A percentile compares a stretch with the other conserved stretches of the same genome.
Conservation (phyloP, 164 flowering plant genomes). For the Cinnamomum micranthum region DNA sequence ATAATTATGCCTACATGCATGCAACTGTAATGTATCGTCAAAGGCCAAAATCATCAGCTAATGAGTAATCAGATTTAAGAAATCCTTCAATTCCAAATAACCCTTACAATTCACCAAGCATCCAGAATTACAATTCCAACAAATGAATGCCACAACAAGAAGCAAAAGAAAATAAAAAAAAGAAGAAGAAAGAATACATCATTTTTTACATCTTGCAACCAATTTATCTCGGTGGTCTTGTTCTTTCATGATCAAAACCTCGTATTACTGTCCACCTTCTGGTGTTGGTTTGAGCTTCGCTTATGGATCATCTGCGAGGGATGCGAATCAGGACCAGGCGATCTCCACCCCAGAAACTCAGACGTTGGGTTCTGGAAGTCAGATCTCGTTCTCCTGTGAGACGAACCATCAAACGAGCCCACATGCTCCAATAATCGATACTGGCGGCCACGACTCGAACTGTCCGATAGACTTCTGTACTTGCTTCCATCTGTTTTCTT, state of each 20-base stretch:
- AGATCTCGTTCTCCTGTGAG: slow-evolving; percentile 32
- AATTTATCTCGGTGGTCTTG: too few species aligned
- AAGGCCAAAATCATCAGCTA: too few species aligned
- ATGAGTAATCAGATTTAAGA: too few species aligned
- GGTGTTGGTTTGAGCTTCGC: not conserved
- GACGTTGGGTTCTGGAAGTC: not conserved
- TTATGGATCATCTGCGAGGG: not conserved
- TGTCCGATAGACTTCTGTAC: slow-evolving; percentile 24
- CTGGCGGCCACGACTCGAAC: slow-evolving; percentile 31
- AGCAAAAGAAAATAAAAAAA: too few species aligned
- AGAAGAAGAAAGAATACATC: not conserved
- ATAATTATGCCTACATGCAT: too few species aligned
- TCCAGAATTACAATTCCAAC: not conserved
- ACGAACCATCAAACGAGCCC: slow-evolving; percentile 25
- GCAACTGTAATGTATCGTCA: too few species aligned
- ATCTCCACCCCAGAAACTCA: not conserved
- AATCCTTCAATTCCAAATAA: too few species aligned
- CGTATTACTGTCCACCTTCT: not conserved
- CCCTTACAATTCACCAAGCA: not conserved
- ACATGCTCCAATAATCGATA: not conserved
- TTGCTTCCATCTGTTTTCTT: slow-evolving; percentile 23
- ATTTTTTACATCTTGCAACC: not conserved
- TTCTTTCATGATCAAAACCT: not conserved
- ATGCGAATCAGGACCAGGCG: not conserved
- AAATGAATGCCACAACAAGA: not conserved